A percentile compares a stretch with the other conserved stretches of the same genome.
These are phyloP conservation scores for Yamadazyma jaroonii DNA, from an alignment of 1,139 yeast species.

Conservation along the genomic window DNA sequence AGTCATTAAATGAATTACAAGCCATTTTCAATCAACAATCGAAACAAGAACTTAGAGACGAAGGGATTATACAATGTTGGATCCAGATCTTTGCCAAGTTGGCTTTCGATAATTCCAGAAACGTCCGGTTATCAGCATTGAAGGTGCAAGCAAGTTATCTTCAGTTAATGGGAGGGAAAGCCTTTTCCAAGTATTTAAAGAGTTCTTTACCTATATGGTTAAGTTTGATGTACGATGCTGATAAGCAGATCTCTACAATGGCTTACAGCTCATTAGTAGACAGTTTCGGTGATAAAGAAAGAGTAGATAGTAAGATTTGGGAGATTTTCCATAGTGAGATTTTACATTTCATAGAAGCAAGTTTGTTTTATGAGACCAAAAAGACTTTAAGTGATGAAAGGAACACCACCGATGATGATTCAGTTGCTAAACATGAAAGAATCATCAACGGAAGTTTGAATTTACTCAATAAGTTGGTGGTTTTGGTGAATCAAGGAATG, in stretches of 20 bases:
- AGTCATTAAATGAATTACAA: slow-evolving; percentile 61
- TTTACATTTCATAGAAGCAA: slow-evolving; percentile 51
- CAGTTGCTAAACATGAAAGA: slow-evolving; percentile 63
- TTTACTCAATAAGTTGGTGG: slow-evolving; percentile 44
- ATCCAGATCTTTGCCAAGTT: slow-evolving; percentile 78
- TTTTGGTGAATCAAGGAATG: slow-evolving; percentile 16
- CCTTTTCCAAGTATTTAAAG: slow-evolving; percentile 59
- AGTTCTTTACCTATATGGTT: slow-evolving; percentile 74
- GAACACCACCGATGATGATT: slow-evolving; percentile 64
- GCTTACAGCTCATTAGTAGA: slow-evolving; percentile 46
- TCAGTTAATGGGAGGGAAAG: slow-evolving; percentile 57
- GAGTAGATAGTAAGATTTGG: slow-evolving; percentile 57
- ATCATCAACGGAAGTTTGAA: slow-evolving; percentile 52
- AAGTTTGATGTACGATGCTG: slow-evolving; percentile 68
- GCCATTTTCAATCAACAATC: slow-evolving; percentile 20
- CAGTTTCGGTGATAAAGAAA: slow-evolving; percentile 58
- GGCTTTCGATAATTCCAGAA: slow-evolving; percentile 65
- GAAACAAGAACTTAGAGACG: slow-evolving; percentile 30
- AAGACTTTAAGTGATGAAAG: slow-evolving; percentile 75
- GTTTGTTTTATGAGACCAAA: slow-evolving; percentile 54
- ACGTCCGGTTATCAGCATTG: slow-evolving; percentile 61
- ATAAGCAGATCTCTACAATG: slow-evolving; percentile 53
- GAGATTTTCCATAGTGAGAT: slow-evolving; percentile 54
- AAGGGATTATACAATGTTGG: slow-evolving; percentile 64
- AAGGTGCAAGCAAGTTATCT: slow-evolving; percentile 54